A percentile compares a stretch with the other conserved stretches of the same genome.
phyloP scores from a whole-genome alignment of 2,329 filamentous ascomycete species.

The Cladophialophora exuberans region DNA sequence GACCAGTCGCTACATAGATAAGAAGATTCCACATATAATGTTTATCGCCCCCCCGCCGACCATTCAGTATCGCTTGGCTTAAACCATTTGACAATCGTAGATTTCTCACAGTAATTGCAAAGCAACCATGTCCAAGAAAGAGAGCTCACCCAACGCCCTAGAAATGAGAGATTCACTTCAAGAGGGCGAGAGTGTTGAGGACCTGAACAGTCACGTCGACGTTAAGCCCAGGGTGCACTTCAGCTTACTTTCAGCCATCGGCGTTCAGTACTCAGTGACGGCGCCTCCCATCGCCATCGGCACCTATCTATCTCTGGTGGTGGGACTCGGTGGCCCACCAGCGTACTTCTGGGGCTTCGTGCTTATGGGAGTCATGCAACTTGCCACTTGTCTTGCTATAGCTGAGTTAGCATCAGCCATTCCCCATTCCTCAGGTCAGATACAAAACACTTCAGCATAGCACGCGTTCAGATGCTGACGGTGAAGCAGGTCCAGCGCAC shows the following conservation, averaged over 20 bases:
- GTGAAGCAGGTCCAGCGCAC: constrained; percentile 6
- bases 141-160: no score
- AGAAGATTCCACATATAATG: no score
- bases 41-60: no score
- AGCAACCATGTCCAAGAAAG: no score
- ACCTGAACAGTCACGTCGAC: no score
- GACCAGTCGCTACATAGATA: no score
- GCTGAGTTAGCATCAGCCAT: constrained; percentile 52
- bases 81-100: no score
- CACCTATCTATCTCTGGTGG: constrained; percentile 17
- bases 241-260: constrained; percentile 6
- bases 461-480: neutral
- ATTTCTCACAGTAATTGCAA: no score
- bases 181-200: no score
- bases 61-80: no score
- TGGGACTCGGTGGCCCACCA: constrained; percentile 23
- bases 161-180: no score
- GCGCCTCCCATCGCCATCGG: constrained; percentile 20
- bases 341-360: constrained; percentile 24
- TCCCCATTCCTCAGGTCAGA: constrained; percentile 55
- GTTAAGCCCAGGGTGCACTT: constrained; percentile 7
- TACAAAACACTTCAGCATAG: constrained; percentile 38
- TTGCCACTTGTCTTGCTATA: neutral
- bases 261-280: constrained; percentile 11
- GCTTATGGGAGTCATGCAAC: neutral